Base-by-base conservation (phyloP, 169 alveolate genomes). In the Cryptosporidium viatorum region DNA sequence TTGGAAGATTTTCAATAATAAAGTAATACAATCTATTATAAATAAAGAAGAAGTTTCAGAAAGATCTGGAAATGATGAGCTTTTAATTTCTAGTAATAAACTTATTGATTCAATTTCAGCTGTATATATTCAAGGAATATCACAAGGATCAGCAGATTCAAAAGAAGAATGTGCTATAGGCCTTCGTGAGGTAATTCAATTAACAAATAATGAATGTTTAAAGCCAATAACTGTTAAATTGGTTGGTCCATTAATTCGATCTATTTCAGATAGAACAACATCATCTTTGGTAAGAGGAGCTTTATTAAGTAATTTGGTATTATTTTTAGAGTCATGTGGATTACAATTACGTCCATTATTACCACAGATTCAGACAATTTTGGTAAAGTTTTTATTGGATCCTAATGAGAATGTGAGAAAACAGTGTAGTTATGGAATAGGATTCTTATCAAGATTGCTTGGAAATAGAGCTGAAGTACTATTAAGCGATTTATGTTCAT, bases 331-430 rank as follows among this genome's bases (percentile, higher is more conserved):
- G 70, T 65, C 62, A 60, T 93, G 87, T 68, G 94, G 95, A 18
- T 52, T 58, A 43, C 84, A 75, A 26, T 65, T 92, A 84, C 86
- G 84, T 52, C 93, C 96, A 35, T 84, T 93, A 85, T 65, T 92
- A 86, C 96, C 96, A 33, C 96, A 93, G 91, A 92, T 93, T 33
- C 96, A 93, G 85, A 91, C 94, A 33, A 93, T 94, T 59, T 74
- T 91, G 73, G 74, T 92, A 86, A 93, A 91, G 93, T 84, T 92
- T 62, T 31, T 92, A 29, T 43, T 71, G n/a, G 94, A 93, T 55
- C 75, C 92, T n/a, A 75, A 67, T 41, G 71, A 26, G 29, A 45
- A 33, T 48, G 89, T 70, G 26, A 71, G 84, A 8, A 60, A 62
- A 5, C 80, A 51, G n/a, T 65, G 94, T 74, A 51, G 91, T 59